Evolutionary conservation across 306 rosid genomes (phyloP), one percentile per base, ranked within the genome.

Genomic region (Ceratonia siliqua): DNA sequence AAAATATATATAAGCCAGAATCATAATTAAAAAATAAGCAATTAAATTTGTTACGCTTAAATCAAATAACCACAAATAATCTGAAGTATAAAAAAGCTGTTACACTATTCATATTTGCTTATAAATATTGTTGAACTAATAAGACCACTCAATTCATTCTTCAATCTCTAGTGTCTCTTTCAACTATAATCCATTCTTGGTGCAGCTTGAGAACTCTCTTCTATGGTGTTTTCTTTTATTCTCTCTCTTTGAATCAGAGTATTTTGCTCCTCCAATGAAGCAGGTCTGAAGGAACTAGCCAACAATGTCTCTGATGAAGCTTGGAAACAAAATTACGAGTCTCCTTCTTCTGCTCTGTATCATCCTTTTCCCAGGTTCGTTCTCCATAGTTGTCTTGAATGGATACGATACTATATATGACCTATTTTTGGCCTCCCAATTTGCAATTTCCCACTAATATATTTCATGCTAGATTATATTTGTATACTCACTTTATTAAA

Each of bases 281-380:
- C 67, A 5, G n/a, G 14, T 14, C 24, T 7, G 18, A 18, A 43
- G 14, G 50, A 43, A 14, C 18, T 3, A 43, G 50, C 5, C 5
- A 11, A 43, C 17, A 43, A n/a, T 14, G 14, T 35, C 5, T 35
- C 10, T 43, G 4, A 46, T 36, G 64, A 42, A 41, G 64, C 14
- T 69, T 54, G 39, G 41, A 43, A 15, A 79, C 83, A 66, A 79
- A 33, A 66, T 46, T 0, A 53, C 74, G 79, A 79, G 70, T 66
- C 22, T 61, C 15, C 0, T 53, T 45, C 18, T 80, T 27, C 46
- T 80, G 17, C 8, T 67, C 5, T 75, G 73, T 46, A 1, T 69
- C 54, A 41, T 62, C 68, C 14, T 20, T 33, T 35, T 61, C 27
- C 13, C 68, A 61, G 68, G 68, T 61, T 17, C 18, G 45, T 33